Conservation (phyloP, 2,329 filamentous ascomycete species). For the Dryadomyces quercivorus region DNA sequence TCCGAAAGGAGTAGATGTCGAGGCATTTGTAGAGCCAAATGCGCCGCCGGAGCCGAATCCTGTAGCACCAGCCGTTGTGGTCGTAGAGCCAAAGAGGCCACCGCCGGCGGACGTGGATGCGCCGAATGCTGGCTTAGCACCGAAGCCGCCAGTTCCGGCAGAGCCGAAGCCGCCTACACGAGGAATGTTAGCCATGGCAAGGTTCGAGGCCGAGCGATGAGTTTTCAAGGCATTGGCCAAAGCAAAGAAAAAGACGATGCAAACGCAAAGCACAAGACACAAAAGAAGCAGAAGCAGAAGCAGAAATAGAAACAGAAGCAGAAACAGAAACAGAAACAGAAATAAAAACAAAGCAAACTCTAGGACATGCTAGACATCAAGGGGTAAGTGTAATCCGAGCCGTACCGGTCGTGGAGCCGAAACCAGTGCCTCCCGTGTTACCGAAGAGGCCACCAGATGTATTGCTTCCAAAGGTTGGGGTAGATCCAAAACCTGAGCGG, state of each 20-base stretch:
- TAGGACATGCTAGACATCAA: background rate
- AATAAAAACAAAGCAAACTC: background rate
- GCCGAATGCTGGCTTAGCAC: conserved; percentile 40
- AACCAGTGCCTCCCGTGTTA: conserved; percentile 10
- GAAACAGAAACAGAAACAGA: background rate
- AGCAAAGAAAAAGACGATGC: background rate
- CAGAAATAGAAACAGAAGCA: background rate
- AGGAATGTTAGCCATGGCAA: background rate
- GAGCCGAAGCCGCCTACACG: conserved; percentile 17
- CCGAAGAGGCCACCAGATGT: conserved; percentile 35
- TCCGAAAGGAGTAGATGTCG: conserved; percentile 25
- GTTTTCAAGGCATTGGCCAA: background rate
- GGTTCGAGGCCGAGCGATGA: background rate
- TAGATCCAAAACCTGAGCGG: conserved; percentile 22
- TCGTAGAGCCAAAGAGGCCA: conserved; percentile 37
- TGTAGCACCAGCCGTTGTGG: conserved; percentile 23
- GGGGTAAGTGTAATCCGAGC: background rate
- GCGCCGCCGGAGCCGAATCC: conserved; percentile 26
- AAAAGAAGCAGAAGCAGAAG: background rate
- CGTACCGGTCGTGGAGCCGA: conserved; percentile 14
- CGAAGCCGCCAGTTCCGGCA: conserved; percentile 17
- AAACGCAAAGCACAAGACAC: background rate
- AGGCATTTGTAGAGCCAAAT: conserved; percentile 24
- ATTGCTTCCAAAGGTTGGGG: conserved; percentile 24
- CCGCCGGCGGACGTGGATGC: conserved; percentile 26